Evolutionary conservation across 1,139 yeast species (phyloP).

Genomic region (Suhomyces yuchorum): DNA sequence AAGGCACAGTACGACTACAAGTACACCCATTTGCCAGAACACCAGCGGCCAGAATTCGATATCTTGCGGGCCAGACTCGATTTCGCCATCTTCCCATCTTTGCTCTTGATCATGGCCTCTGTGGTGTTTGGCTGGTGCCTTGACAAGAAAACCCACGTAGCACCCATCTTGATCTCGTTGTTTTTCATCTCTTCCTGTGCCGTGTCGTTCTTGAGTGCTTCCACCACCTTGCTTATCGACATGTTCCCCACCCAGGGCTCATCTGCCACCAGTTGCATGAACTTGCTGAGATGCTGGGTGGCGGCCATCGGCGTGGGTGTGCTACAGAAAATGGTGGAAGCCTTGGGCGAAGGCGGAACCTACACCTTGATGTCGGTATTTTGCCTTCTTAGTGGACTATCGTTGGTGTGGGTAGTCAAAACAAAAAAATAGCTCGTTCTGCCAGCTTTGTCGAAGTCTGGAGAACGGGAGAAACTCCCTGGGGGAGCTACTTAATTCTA

Average conservation of each 20-base stretch:
- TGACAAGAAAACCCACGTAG: constrained; percentile 46
- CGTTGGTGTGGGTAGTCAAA: constrained; percentile 7
- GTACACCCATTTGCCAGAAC: constrained; percentile 37
- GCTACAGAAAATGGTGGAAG: constrained; percentile 22
- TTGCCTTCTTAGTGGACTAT: constrained; percentile 9
- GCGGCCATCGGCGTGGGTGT: constrained; percentile 29
- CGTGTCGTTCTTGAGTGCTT: constrained; percentile 26
- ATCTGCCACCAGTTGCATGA: constrained; percentile 34
- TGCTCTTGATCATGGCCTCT: constrained; percentile 40
- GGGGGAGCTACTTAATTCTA: constrained; percentile 1
- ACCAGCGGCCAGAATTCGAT: constrained; percentile 30
- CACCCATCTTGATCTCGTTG: constrained; percentile 58
- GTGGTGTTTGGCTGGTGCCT: constrained; percentile 74
- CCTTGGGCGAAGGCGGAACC: constrained; percentile 27
- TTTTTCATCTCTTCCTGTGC: constrained; percentile 54
- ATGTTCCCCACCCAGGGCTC: constrained; percentile 34
- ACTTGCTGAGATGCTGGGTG: constrained; percentile 29
- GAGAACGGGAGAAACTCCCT: neutral
- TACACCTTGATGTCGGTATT: constrained; percentile 27
- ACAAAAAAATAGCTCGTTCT: neutral
- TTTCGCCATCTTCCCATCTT: constrained; percentile 28
- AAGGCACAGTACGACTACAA: constrained; percentile 44
- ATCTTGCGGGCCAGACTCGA: constrained; percentile 32
- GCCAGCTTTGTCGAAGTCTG: neutral
- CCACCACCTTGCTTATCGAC: constrained; percentile 34